A percentile compares a stretch with the other conserved stretches of the same genome.
These are phyloP conservation scores for Juncus inflexus DNA, from an alignment of 176 grass and related monocot genomes.

Conservation along the genomic window DNA sequence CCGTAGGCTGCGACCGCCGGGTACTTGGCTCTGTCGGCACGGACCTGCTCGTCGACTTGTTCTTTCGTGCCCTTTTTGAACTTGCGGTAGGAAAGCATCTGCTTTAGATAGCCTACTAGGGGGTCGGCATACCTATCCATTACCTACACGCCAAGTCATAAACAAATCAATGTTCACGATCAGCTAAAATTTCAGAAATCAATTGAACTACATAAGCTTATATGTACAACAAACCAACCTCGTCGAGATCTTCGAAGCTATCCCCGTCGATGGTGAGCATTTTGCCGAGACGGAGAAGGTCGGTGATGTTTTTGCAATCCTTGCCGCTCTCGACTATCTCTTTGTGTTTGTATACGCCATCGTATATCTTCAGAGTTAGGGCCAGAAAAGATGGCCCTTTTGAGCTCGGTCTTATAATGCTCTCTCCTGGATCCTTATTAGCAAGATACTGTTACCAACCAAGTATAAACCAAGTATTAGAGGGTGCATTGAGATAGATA, in stretches of 20 bases:
- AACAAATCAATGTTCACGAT: neutral
- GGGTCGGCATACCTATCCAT: conserved; percentile 96
- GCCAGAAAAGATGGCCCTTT: conserved; percentile 79
- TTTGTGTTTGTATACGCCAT: conserved; percentile 83
- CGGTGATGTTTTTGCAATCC: conserved; percentile 91
- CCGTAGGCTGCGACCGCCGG: conserved; percentile 87
- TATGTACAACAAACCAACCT: conserved; percentile 62
- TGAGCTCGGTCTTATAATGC: conserved; percentile 81
- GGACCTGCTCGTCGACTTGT: conserved; percentile 73
- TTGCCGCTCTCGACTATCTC: conserved; percentile 90
- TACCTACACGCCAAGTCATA: conserved; percentile 42
- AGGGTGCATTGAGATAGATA: too few species aligned
- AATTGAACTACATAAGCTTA: conserved; percentile 1
- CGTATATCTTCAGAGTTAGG: conserved; percentile 82
- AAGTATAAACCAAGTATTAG: too few species aligned
- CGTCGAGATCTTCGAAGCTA: conserved; percentile 98
- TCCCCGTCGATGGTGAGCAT: conserved; percentile 81
- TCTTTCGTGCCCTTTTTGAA: conserved; percentile 79
- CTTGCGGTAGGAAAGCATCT: conserved; percentile 81
- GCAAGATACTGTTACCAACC: conserved; percentile 82
- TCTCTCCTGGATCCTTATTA: conserved; percentile 85
- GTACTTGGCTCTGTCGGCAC: conserved; percentile 69
- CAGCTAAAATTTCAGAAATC: neutral
- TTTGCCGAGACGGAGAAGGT: conserved; percentile 89
- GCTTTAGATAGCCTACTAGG: conserved; percentile 72